These are phyloP conservation scores for Scleroderma bovista DNA, from an alignment of 768 basidiomycete genomes.

Conservation along the genomic window DNA sequence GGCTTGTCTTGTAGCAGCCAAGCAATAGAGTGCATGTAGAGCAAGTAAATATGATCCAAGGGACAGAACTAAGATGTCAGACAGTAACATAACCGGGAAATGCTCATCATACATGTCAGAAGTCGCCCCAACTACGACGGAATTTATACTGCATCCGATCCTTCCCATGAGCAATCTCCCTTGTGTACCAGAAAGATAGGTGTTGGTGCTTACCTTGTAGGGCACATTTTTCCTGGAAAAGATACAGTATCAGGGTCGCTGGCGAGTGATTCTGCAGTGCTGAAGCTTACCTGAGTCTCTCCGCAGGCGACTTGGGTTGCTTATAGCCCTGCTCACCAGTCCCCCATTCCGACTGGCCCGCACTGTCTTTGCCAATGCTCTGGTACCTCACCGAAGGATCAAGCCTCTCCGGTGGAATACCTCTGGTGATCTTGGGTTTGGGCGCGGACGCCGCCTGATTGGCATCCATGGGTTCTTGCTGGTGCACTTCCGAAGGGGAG, in stretches of 20 bases:
- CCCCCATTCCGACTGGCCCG: slow-evolving; percentile 64
- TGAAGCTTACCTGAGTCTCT: slow-evolving; percentile 61
- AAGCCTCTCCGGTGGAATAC: slow-evolving; percentile 60
- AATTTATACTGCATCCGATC: slow-evolving; percentile 82
- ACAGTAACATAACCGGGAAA: background rate
- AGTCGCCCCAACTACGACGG: slow-evolving; percentile 83
- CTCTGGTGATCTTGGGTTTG: slow-evolving; percentile 50
- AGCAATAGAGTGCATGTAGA: no score
- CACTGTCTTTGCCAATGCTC: slow-evolving; percentile 46
- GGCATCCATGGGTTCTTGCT: slow-evolving; percentile 10
- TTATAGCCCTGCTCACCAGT: slow-evolving; percentile 65
- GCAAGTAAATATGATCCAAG: background rate
- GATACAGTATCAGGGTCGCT: slow-evolving; percentile 4
- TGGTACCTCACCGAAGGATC: slow-evolving; percentile 62
- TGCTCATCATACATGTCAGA: slow-evolving; percentile 36
- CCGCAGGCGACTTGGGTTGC: slow-evolving; percentile 63
- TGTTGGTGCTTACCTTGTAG: slow-evolving; percentile 64
- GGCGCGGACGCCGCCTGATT: slow-evolving; percentile 16
- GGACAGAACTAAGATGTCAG: background rate
- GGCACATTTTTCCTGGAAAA: slow-evolving; percentile 64
- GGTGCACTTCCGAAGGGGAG: slow-evolving; percentile 6
- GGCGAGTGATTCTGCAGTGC: background rate
- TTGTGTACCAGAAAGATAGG: slow-evolving; percentile 11
- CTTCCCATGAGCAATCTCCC: slow-evolving; percentile 43
- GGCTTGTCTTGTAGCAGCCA: no score